Base-by-base conservation (phyloP, 176 grass and related monocot genomes). In the Calamus simplicifolius region DNA sequence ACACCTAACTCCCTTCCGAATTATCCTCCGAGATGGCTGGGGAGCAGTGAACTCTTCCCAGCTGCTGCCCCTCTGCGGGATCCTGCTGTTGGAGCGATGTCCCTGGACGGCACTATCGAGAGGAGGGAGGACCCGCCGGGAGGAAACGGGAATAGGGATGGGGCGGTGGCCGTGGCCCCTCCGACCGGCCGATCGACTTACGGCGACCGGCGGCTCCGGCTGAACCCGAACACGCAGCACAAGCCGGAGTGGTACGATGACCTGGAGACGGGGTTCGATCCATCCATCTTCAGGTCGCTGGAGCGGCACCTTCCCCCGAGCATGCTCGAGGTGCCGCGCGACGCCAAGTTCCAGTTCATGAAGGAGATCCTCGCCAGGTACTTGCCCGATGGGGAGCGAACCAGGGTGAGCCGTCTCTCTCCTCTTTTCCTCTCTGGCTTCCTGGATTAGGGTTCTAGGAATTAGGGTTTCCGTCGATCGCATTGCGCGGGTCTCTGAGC, bases 281-380 rank as follows among this genome's bases (percentile, higher is more conserved):
- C 86, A 0, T 65, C 74, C 28, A 69, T 89, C 26, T 89, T 81
- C 71, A 81, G 81, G 59, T 82, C 86, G 23, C 78, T 89, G 71
- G 86, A 85, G 81, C 74, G 78, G 27, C 86, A 89, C 64, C 86
- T 89, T 38, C 86, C 86, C 18, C 81, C 74, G 14, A 89, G 70
- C 31, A 79, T 89, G 50, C 78, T 89, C 17, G 86, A 89, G 29
- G 66, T 69, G 52, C 61, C 80, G 62, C 86, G 86, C 59, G 77
- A 81, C n/a, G 52, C 74, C 50, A 89, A 89, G 78, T 49, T 81
- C 38, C 81, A 73, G 35, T 81, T 81, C 62, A 85, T 89, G 86
- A 51, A 69, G 43, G 86, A 85, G 49, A 72, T 89, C 64, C 81
- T 89, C 49, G 18, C 62, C 27, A 81, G 78, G 29, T 89, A 89